A percentile compares a stretch with the other conserved stretches of the same genome.
Evolutionary conservation across 768 basidiomycete genomes (phyloP).

Genomic region (Leccinum obscurum): DNA sequence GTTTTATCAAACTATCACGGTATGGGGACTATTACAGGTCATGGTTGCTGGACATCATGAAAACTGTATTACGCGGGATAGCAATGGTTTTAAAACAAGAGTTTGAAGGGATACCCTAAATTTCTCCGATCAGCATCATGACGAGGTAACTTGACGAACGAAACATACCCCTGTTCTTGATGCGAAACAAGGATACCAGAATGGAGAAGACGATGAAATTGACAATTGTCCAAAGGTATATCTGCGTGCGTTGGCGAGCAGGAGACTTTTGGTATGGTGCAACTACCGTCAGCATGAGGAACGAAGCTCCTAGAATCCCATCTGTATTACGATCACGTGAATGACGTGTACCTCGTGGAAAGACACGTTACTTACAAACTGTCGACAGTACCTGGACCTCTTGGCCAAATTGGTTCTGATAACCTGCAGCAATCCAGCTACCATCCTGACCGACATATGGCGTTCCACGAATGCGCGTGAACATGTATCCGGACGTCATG

Average conservation of each 20-base stretch:
- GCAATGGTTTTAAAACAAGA: constrained; percentile 53
- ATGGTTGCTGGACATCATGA: constrained; percentile 1
- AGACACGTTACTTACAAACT: constrained; percentile 64
- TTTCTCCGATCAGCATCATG: constrained; percentile 2
- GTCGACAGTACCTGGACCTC: constrained; percentile 86
- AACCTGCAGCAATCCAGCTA: constrained; percentile 85
- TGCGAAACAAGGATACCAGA: constrained; percentile 80
- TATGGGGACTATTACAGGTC: not conserved
- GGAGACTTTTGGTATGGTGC: constrained; percentile 77
- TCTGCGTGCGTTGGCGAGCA: constrained; percentile 74
- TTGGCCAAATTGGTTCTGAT: constrained; percentile 87
- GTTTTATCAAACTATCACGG: constrained; percentile 12
- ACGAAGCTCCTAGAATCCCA: constrained; percentile 74
- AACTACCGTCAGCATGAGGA: constrained; percentile 78
- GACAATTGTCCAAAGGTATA: constrained; percentile 87
- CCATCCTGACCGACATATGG: constrained; percentile 68
- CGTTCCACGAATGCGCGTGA: constrained; percentile 82
- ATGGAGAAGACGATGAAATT: constrained; percentile 85
- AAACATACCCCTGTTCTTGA: constrained; percentile 83
- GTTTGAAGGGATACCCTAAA: constrained; percentile 78
- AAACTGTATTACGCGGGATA: not conserved
- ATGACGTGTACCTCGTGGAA: not conserved
- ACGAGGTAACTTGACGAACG: not conserved
- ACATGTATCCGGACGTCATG: constrained; percentile 97
- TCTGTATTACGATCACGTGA: constrained; percentile 48